phyloP scores from a whole-genome alignment of 2,329 filamentous ascomycete genomes.

The Diplodia intermedia region DNA sequence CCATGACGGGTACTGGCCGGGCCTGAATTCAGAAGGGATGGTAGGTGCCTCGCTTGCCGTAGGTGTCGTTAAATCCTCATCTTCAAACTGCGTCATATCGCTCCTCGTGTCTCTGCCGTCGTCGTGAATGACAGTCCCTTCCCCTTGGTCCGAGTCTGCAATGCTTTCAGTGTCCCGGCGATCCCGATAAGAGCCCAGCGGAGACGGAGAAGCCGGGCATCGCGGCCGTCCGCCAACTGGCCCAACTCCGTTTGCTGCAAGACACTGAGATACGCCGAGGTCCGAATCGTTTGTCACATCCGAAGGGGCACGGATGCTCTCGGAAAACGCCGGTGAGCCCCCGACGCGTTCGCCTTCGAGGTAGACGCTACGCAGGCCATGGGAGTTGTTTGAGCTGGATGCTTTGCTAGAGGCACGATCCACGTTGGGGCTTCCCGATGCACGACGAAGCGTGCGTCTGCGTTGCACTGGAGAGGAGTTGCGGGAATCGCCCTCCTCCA shows the following conservation, averaged over 20 bases:
- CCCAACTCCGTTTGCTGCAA: neutral
- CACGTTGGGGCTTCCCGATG: slow-evolving; percentile 16
- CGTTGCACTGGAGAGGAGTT: slow-evolving; percentile 9
- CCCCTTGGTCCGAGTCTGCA: slow-evolving; percentile 5
- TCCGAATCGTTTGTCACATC: neutral
- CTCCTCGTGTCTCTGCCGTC: slow-evolving; percentile 18
- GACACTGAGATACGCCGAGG: neutral
- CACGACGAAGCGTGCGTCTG: slow-evolving; percentile 14
- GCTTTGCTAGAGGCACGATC: slow-evolving; percentile 15
- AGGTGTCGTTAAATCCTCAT: slow-evolving; percentile 11
- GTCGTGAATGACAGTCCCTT: slow-evolving; percentile 3
- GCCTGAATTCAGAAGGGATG: slow-evolving; percentile 23
- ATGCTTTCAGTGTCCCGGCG: neutral
- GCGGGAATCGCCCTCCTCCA: neutral
- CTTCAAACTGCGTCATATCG: slow-evolving; percentile 16
- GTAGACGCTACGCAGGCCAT: slow-evolving; percentile 14
- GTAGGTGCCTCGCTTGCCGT: slow-evolving; percentile 15
- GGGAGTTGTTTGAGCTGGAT: slow-evolving; percentile 17
- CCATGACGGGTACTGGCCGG: slow-evolving; percentile 30
- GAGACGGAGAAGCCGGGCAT: neutral
- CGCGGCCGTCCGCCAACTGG: too few species aligned
- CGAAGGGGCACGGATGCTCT: slow-evolving; percentile 11
- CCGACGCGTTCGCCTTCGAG: slow-evolving; percentile 12
- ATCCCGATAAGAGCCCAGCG: neutral
- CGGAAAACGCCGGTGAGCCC: neutral